Evolutionary conservation across 306 rosid species (phyloP).

Genomic region (Canavalia gladiata): DNA sequence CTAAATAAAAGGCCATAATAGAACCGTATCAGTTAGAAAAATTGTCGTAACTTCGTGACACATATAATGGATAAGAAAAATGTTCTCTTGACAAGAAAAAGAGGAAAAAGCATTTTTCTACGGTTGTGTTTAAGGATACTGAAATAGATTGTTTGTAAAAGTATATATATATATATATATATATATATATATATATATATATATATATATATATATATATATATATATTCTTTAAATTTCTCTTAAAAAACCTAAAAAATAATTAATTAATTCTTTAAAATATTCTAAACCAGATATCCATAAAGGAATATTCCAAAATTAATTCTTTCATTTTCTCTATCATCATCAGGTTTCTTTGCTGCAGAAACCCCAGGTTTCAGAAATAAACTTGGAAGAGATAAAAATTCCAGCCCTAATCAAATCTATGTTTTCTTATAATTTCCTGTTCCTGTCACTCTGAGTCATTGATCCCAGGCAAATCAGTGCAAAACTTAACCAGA

Average conservation of each 20-base stretch:
- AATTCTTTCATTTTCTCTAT: neutral
- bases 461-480: neutral
- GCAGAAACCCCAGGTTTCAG: neutral
- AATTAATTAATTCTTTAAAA: neutral
- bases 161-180: too few relatives aligned
- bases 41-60: too few relatives aligned
- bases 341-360: neutral
- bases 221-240: too few relatives aligned
- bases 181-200: too few relatives aligned
- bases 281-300: neutral
- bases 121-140: too few relatives aligned
- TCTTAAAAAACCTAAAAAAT: too few relatives aligned
- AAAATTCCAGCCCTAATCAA: conserved; percentile 5
- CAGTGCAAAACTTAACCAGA: neutral
- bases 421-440: neutral
- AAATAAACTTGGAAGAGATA: neutral
- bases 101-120: too few relatives aligned
- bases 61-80: too few relatives aligned
- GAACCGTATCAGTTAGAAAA: neutral
- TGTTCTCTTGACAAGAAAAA: too few relatives aligned
- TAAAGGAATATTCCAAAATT: neutral
- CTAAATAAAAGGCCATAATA: neutral
- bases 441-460: neutral
- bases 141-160: too few relatives aligned
- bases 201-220: too few relatives aligned